Conservation (phyloP, 805 yeast genomes). For the Danielozyma ontarioensis region DNA sequence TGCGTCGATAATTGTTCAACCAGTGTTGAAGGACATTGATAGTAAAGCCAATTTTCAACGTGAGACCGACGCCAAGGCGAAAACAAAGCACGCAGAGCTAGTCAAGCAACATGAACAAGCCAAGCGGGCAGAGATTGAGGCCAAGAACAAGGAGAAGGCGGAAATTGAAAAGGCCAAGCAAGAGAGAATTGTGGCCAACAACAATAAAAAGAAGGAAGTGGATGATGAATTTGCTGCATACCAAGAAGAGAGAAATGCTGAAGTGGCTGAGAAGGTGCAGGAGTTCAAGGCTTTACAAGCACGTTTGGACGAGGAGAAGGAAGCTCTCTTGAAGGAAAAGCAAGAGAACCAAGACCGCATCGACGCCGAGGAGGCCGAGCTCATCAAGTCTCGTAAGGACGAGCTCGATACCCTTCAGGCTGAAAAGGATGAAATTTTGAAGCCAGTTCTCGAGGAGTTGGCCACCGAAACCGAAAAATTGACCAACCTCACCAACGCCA, state of each 20-base stretch:
- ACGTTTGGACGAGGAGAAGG: constrained; percentile 35
- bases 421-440: constrained; percentile 48
- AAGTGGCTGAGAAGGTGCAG: constrained; percentile 20
- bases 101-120: constrained; percentile 24
- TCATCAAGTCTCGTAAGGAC: constrained; percentile 39
- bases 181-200: constrained; percentile 26
- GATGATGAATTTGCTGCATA: constrained; percentile 22
- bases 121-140: constrained; percentile 21
- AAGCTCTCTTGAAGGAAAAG: constrained; percentile 41
- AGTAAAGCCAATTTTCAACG: constrained; percentile 69
- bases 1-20: constrained; percentile 76
- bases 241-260: constrained; percentile 24
- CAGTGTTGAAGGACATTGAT: constrained; percentile 72
- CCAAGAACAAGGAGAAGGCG: constrained; percentile 29
- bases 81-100: constrained; percentile 31
- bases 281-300: constrained; percentile 33
- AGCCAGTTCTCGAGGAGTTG: constrained; percentile 52
- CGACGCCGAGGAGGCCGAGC: constrained; percentile 37
- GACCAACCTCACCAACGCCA: constrained; percentile 40
- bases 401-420: constrained; percentile 46
- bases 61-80: constrained; percentile 34
- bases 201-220: constrained; percentile 25
- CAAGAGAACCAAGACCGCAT: constrained; percentile 42
- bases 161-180: constrained; percentile 33
- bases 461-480: constrained; percentile 45